Evolutionary conservation across 495 filamentous ascomycete genomes (phyloP), one percentile per base, ranked within the genome.

Genomic region (Lasiosphaeria hispida): DNA sequence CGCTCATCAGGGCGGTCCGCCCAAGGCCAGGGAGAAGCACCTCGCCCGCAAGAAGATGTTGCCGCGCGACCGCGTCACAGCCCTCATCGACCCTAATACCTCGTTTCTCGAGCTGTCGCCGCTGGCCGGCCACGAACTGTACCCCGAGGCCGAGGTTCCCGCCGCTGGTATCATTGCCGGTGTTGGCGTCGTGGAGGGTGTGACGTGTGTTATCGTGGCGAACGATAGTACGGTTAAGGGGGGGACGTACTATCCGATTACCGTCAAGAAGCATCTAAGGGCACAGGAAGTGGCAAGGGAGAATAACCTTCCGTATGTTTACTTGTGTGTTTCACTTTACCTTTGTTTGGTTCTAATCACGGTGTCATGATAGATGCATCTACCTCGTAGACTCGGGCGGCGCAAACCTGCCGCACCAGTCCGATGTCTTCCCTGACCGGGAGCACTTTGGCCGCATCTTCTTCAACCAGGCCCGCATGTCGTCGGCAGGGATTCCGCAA

Each of bases 181-280:
- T 0, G 85, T 97, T 52, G 94, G 95, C 1, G 89, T 86, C 1
- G 88, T 98, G 2, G 86, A 92, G 63, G 94, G 95, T 1, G 91
- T 96, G 7, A 86, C 84, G 15, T 97, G 95, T 67, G 87, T 97
- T 78, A 89, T 98, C 60, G 89, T 98, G 45, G 94, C 92, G 23
- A 98, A 98, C 65, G 94, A 98, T 69, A 93, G 89, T 78, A 98
- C 94, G 11, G 94, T 96, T 60, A 98, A 98, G 75, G 94, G 95
- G n/a, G 94, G 94, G 45, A 97, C 95, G 2, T 98, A 98, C 75
- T 97, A 92, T 71, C 94, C 94, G 0, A 92, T 98, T 51, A 98
- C 94, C 1, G 92, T 98, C 35, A 96, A 96, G 77, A 98, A 98
- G 75, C 95, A 97, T 74, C 79, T 97, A 11, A 85, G 94, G 54